Evolutionary conservation across 345 rosid species (phyloP).

Genomic region (Eucalyptus cloeziana): DNA sequence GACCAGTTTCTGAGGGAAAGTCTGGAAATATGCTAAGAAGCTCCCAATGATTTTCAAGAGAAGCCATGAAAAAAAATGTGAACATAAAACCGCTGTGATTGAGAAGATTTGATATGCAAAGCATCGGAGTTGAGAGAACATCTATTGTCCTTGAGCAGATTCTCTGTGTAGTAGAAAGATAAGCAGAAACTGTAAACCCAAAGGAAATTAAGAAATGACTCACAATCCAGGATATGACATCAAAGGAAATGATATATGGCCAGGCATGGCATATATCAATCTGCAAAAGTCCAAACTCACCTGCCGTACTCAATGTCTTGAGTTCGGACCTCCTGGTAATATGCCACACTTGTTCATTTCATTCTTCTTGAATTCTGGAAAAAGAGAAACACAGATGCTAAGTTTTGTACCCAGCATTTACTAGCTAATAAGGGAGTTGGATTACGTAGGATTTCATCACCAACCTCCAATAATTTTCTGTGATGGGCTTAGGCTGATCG

Average conservation of each 20-base stretch:
- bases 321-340: slow-evolving; percentile 13
- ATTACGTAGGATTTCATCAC: too few species aligned
- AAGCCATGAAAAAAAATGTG: not conserved
- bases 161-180: not conserved
- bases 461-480: too few species aligned
- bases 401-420: not conserved
- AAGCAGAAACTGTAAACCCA: not conserved
- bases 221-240: not conserved
- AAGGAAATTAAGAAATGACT: not conserved
- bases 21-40: not conserved
- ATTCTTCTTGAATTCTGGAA: slow-evolving; percentile 54
- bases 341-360: slow-evolving; percentile 43
- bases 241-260: not conserved
- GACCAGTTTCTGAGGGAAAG: not conserved
- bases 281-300: slow-evolving; percentile 7
- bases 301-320: slow-evolving; percentile 14
- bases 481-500: too few species aligned
- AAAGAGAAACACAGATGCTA: not conserved
- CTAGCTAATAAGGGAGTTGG: not conserved
- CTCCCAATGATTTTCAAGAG: not conserved
- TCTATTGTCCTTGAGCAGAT: not conserved
- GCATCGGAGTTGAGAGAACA: not conserved
- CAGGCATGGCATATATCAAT: not conserved
- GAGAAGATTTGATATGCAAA: not conserved
- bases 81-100: not conserved